Evolutionary conservation across 768 basidiomycete species (phyloP).

Genomic region (Termitomyces sp.): DNA sequence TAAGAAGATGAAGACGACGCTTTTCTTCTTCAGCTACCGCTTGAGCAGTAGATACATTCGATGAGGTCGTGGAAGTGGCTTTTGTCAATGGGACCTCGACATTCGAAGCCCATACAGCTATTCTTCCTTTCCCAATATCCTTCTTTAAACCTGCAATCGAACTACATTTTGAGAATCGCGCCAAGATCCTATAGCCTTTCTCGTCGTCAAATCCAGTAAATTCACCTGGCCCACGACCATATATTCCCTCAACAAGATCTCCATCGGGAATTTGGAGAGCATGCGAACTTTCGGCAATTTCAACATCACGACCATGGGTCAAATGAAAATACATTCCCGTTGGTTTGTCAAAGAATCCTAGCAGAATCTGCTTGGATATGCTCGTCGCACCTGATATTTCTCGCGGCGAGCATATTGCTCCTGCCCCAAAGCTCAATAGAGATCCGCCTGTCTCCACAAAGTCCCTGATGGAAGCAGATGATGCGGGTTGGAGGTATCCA

Average conservation of each 20-base stretch:
- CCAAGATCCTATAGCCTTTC: slow-evolving; percentile 24
- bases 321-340: slow-evolving; percentile 27
- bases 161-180: slow-evolving; percentile 20
- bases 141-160: slow-evolving; percentile 27
- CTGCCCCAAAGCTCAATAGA: slow-evolving; percentile 62
- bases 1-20: slow-evolving; percentile 23
- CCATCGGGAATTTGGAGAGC: slow-evolving; percentile 19
- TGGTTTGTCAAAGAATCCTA: slow-evolving; percentile 32
- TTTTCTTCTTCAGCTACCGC: slow-evolving; percentile 16
- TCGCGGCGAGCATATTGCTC: slow-evolving; percentile 37
- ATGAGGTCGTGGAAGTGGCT: slow-evolving; percentile 23
- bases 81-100: slow-evolving; percentile 49
- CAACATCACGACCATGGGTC: slow-evolving; percentile 10
- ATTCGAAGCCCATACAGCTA: slow-evolving; percentile 51
- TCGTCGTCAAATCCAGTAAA: slow-evolving; percentile 26
- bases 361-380: slow-evolving; percentile 21
- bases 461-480: slow-evolving; percentile 42
- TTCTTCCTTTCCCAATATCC: slow-evolving; percentile 40
- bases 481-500: slow-evolving; percentile 32
- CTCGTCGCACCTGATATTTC: slow-evolving; percentile 17
- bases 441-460: slow-evolving; percentile 68
- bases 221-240: slow-evolving; percentile 18
- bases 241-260: slow-evolving; percentile 23
- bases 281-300: slow-evolving; percentile 9
- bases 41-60: slow-evolving; percentile 15